Conservation (phyloP, 2,329 filamentous ascomycete species). For the Aspergillus quadrilineatus region DNA sequence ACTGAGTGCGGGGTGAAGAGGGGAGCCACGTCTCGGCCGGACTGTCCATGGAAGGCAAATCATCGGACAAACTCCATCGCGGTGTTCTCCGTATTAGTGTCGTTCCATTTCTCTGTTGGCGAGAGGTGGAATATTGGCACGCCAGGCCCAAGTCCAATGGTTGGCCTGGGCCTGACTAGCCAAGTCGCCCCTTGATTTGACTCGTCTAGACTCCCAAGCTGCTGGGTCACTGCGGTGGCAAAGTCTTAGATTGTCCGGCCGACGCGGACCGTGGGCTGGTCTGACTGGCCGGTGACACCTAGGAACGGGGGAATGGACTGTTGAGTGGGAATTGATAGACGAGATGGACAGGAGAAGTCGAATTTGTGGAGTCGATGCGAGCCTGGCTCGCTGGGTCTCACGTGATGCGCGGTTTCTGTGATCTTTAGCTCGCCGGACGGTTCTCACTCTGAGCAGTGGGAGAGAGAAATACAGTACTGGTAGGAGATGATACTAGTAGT, state of each 20-base stretch:
- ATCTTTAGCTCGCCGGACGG: not conserved
- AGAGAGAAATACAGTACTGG: too few species aligned
- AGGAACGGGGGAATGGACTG: not conserved
- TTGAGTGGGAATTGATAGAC: not conserved
- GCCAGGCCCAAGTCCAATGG: not conserved
- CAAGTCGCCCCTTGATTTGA: not conserved
- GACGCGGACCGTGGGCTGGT: not conserved
- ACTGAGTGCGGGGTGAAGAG: conserved; percentile 4
- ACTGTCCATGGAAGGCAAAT: not conserved
- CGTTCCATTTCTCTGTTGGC: not conserved
- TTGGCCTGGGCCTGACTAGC: not conserved
- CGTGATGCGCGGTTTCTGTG: conserved; percentile 5
- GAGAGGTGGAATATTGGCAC: not conserved
- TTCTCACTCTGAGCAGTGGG: too few species aligned
- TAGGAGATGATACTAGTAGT: too few species aligned
- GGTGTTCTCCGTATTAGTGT: not conserved
- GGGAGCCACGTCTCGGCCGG: not conserved
- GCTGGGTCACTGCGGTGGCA: conserved; percentile 6
- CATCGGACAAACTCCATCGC: not conserved
- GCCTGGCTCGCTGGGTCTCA: not conserved
- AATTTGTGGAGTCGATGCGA: not conserved
- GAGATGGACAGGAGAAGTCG: not conserved
- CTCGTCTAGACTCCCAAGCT: not conserved
- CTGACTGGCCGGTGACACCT: not conserved
- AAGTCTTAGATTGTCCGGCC: not conserved